phyloP scores from a whole-genome alignment of 768 basidiomycete genomes.

The Collybiopsis confluens region DNA sequence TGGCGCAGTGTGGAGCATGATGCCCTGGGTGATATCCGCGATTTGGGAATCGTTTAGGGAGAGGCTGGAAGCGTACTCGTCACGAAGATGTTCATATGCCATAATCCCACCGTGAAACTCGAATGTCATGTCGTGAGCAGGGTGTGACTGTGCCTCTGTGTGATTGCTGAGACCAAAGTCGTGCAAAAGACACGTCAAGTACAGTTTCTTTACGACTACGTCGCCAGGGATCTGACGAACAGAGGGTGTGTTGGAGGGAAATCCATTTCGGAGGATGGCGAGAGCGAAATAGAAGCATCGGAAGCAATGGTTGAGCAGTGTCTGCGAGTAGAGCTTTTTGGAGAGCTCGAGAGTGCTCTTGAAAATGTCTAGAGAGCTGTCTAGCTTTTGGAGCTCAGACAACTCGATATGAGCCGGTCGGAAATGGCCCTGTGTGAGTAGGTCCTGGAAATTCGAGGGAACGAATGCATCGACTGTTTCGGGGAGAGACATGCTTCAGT shows the following conservation, averaged over 20 bases:
- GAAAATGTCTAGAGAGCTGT: not conserved
- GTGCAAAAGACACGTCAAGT: conserved; percentile 12
- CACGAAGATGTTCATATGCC: conserved; percentile 14
- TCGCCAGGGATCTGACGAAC: not conserved
- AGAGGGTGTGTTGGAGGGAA: conserved; percentile 1
- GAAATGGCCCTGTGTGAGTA: not conserved
- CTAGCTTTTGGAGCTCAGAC: not conserved
- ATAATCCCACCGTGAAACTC: conserved; percentile 13
- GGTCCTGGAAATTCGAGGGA: not conserved
- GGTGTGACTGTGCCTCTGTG: conserved; percentile 4
- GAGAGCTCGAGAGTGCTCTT: not conserved
- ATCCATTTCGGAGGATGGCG: not conserved
- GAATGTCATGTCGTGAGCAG: conserved; percentile 15
- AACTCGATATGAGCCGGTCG: not conserved
- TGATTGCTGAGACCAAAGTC: conserved; percentile 12
- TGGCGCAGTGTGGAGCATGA: conserved; percentile 15
- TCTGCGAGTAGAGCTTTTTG: not conserved
- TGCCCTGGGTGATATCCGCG: conserved; percentile 17
- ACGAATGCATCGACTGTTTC: too few species aligned
- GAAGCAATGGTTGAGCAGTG: not conserved
- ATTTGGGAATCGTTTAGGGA: conserved; percentile 4
- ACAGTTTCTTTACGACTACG: conserved; percentile 8
- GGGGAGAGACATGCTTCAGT: not conserved
- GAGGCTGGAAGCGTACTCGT: conserved; percentile 4
- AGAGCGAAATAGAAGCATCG: conserved; percentile 3